Evolutionary conservation across 2,329 filamentous ascomycete genomes (phyloP).

Genomic region (Truncatella angustata): DNA sequence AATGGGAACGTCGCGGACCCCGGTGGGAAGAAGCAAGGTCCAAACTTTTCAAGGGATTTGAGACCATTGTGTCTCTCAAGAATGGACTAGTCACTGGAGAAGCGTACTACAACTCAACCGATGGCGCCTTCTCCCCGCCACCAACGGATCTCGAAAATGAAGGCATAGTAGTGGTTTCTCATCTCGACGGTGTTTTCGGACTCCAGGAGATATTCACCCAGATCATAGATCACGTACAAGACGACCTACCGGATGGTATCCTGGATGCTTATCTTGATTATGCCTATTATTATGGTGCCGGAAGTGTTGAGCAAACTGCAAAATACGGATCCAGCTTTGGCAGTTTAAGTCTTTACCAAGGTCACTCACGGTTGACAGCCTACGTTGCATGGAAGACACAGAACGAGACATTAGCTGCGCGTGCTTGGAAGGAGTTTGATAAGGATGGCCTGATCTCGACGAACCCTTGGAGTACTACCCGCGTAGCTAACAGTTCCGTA

Average conservation of each 20-base stretch:
- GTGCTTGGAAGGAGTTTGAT: constrained; percentile 55
- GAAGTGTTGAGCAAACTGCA: constrained; percentile 45
- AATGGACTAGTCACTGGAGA: constrained; percentile 59
- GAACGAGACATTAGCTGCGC: constrained; percentile 45
- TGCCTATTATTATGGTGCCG: constrained; percentile 55
- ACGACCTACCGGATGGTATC: constrained; percentile 46
- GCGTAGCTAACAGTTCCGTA: constrained; percentile 41
- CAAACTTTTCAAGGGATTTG: constrained; percentile 47
- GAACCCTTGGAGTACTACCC: constrained; percentile 34
- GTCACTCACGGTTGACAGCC: constrained; percentile 57
- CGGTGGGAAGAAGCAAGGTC: constrained; percentile 49
- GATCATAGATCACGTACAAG: constrained; percentile 46
- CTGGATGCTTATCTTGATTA: constrained; percentile 58
- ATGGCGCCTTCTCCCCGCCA: constrained; percentile 50
- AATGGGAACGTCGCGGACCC: constrained; percentile 56
- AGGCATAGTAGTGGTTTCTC: constrained; percentile 51
- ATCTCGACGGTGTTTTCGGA: constrained; percentile 58
- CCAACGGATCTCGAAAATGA: constrained; percentile 50
- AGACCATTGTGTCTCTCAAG: constrained; percentile 51
- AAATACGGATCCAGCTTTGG: constrained; percentile 52
- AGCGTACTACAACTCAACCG: constrained; percentile 48
- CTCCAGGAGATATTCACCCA: constrained; percentile 57
- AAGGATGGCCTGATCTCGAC: constrained; percentile 43
- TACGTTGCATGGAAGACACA: constrained; percentile 43
- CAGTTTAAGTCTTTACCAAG: constrained; percentile 49